A percentile compares a stretch with the other conserved stretches of the same genome.
Conservation (phyloP, 495 filamentous ascomycete genomes). For the Parachaetomium inaequale region DNA sequence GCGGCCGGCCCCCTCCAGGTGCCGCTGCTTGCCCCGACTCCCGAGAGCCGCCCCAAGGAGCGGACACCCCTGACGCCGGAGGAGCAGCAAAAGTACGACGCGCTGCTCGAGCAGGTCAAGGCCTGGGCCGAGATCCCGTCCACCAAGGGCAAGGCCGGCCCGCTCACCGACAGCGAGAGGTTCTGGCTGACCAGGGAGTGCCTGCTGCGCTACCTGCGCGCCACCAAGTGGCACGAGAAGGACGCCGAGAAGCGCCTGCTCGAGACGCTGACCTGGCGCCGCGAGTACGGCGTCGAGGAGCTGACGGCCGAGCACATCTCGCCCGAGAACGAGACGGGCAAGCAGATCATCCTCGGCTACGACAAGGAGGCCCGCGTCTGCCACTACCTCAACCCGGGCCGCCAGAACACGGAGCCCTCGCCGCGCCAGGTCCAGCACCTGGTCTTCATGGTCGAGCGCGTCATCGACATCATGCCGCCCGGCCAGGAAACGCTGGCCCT, state of each 20-base stretch:
- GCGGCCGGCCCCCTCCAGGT: constrained; percentile 53
- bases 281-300: constrained; percentile 74
- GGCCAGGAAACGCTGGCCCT: constrained; percentile 81
- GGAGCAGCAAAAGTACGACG: constrained; percentile 79
- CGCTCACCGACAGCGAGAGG: constrained; percentile 74
- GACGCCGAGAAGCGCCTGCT: constrained; percentile 76
- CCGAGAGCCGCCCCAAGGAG: constrained; percentile 51
- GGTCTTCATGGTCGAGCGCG: constrained; percentile 90
- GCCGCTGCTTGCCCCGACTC: constrained; percentile 63
- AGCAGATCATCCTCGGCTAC: constrained; percentile 84
- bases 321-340: constrained; percentile 91
- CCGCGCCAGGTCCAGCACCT: constrained; percentile 92
- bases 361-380: constrained; percentile 81
- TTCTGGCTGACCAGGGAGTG: constrained; percentile 92
- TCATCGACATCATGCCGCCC: constrained; percentile 80
- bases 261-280: constrained; percentile 77
- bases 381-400: constrained; percentile 80
- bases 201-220: constrained; percentile 86
- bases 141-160: constrained; percentile 56
- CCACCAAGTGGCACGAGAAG: constrained; percentile 80
- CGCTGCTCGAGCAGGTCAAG: constrained; percentile 62
- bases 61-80: constrained; percentile 61
- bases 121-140: constrained; percentile 69
- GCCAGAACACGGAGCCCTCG: constrained; percentile 86
- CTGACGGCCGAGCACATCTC: constrained; percentile 80